These are phyloP conservation scores for Allium sativum DNA, from an alignment of 106 monocot species.

Conservation along the genomic window DNA sequence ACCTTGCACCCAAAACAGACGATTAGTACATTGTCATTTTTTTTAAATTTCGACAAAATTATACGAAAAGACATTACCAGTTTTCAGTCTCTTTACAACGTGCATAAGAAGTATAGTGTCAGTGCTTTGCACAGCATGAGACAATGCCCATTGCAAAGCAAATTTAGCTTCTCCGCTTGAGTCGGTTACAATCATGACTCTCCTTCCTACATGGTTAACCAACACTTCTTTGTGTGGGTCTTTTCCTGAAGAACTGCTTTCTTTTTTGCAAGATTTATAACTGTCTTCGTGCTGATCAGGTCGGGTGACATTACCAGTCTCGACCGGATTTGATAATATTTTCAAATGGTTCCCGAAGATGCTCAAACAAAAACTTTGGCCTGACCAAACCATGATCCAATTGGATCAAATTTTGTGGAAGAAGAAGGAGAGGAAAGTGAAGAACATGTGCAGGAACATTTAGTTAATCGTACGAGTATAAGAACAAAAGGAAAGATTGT, in stretches of 20 bases:
- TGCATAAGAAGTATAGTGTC: constrained; percentile 44
- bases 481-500: too few species aligned
- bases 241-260: not conserved
- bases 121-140: constrained; percentile 39
- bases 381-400: constrained; percentile 10
- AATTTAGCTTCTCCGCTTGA: constrained; percentile 36
- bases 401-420: not conserved
- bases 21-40: not conserved
- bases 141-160: constrained; percentile 59
- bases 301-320: not conserved
- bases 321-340: constrained; percentile 24
- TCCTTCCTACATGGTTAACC: constrained; percentile 17
- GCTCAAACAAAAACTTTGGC: constrained; percentile 42
- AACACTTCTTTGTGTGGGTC: not conserved
- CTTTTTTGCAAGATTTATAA: not conserved
- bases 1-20: too few species aligned
- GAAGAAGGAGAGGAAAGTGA: not conserved
- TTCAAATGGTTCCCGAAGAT: constrained; percentile 21
- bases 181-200: constrained; percentile 47
- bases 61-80: constrained; percentile 9
- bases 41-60: not conserved
- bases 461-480: too few species aligned
- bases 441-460: too few species aligned
- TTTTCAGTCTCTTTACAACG: constrained; percentile 20
- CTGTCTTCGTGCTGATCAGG: not conserved